Base-by-base conservation (phyloP, 202 grass and related monocot genomes). In the Alloteropsis angusta region DNA sequence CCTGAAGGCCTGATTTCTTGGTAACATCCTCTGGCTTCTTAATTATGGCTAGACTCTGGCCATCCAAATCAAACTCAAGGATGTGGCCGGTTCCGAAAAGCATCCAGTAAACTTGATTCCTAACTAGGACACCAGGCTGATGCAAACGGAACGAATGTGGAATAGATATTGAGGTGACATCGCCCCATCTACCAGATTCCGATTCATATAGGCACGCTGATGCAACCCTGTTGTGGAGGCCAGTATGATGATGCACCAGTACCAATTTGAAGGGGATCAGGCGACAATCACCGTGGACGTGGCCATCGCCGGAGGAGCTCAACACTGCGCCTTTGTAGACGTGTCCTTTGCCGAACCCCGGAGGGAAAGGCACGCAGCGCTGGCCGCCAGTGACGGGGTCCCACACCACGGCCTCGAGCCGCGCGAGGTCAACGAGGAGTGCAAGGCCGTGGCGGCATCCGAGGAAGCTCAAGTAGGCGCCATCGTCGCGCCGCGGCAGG, bases 361-460 rank as follows among this genome's bases (percentile, higher is more conserved):
- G 42, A 12, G 57, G 74, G 28, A 76, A 53, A 35, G 70, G 34
- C 13, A 28, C 57, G 6, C 74, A 16, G 42, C 17, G 43, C 57
- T 48, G 57, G 16, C 11, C 7, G 57, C 74, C 57, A 8, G 42
- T 76, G 74, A 62, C 10, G 42, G 74, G 57, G 39, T 76, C n/a
- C 57, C 38, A 76, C 16, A 76, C 23, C 25, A 76, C 5, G 17
- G 39, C 74, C 57, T 62, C 39, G 8, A 30, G 30, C 28, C 13
- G 18, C 6, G 2, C 25, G 22, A 5, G 25, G 15, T 61, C 26
- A 41, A 21, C 9, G 55, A 76, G 25, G 73, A 76, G 23, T 25
- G 73, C 56, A 22, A 75, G 55, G 1, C 55, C 55, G 39, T 76
- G 73, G 73, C 56, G 73, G 73, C 56, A 76, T 28, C 39, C 73